phyloP scores from a whole-genome alignment of 805 yeast species.

The Alloascoidea africana region DNA sequence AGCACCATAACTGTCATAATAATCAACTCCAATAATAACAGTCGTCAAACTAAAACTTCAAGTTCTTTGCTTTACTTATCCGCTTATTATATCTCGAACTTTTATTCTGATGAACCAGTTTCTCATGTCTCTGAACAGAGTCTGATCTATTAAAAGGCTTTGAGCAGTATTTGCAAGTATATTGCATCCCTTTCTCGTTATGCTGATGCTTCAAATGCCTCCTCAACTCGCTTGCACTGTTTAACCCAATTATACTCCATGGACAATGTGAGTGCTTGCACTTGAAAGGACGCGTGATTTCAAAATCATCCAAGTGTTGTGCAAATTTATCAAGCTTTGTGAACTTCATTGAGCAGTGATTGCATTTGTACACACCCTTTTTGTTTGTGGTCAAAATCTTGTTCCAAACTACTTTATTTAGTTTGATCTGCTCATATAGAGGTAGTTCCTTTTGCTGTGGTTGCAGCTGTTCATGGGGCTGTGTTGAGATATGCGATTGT shows the following conservation, averaged over 20 bases:
- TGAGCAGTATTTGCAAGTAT: neutral
- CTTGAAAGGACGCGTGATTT: conserved; percentile 24
- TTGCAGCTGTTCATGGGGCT: neutral
- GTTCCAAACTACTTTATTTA: conserved; percentile 15
- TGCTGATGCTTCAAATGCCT: conserved; percentile 21
- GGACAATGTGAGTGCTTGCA: conserved; percentile 32
- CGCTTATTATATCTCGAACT: neutral
- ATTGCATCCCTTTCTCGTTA: conserved; percentile 1
- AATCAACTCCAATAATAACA: too few relatives aligned
- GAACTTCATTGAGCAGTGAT: conserved; percentile 29
- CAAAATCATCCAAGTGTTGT: conserved; percentile 26
- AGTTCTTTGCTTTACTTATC: neutral
- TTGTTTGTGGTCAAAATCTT: conserved; percentile 19
- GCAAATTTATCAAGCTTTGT: conserved; percentile 23
- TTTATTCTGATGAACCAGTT: conserved; percentile 1
- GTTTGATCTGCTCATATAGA: conserved; percentile 12
- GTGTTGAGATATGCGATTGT: neutral
- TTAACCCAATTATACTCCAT: conserved; percentile 32
- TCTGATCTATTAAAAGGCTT: conserved; percentile 1
- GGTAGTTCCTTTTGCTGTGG: neutral
- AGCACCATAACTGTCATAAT: too few relatives aligned
- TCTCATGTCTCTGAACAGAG: conserved; percentile 1
- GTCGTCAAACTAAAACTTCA: too few relatives aligned
- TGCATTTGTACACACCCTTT: conserved; percentile 29
- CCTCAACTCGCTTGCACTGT: conserved; percentile 30